Percentiles rank a stretch among this genome's conserved stretches.
Evolutionary conservation across 129 eudicot species (phyloP).

Genomic region (Arctium lappa): DNA sequence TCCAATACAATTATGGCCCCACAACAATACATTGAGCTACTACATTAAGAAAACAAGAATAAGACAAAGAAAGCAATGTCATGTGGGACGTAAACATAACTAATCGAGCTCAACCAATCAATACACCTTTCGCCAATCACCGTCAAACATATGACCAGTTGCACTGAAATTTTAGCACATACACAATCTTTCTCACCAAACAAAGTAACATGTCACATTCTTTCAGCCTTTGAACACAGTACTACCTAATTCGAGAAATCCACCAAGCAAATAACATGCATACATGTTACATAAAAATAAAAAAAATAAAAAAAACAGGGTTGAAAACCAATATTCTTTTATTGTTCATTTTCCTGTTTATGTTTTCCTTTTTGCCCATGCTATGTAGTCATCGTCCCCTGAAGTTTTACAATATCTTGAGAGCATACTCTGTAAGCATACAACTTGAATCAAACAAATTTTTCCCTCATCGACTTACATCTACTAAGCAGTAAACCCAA

Average conservation of each 20-base stretch:
- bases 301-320: too few relatives aligned
- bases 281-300: neutral
- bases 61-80: neutral
- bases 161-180: neutral
- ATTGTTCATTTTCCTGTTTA: neutral
- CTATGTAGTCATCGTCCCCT: neutral
- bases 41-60: neutral
- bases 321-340: neutral
- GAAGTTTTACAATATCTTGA: neutral
- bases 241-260: neutral
- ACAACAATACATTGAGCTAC: neutral
- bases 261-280: neutral
- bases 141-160: neutral
- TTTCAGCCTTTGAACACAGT: neutral
- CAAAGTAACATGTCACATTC: neutral
- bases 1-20: neutral
- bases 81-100: neutral
- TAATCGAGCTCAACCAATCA: constrained; percentile 1
- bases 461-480: neutral
- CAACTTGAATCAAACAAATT: neutral
- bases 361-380: neutral
- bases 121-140: neutral
- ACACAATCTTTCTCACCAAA: neutral
- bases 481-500: neutral
- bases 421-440: neutral